phyloP scores from a whole-genome alignment of 805 yeast species.

The Candida khao-thaluensis region DNA sequence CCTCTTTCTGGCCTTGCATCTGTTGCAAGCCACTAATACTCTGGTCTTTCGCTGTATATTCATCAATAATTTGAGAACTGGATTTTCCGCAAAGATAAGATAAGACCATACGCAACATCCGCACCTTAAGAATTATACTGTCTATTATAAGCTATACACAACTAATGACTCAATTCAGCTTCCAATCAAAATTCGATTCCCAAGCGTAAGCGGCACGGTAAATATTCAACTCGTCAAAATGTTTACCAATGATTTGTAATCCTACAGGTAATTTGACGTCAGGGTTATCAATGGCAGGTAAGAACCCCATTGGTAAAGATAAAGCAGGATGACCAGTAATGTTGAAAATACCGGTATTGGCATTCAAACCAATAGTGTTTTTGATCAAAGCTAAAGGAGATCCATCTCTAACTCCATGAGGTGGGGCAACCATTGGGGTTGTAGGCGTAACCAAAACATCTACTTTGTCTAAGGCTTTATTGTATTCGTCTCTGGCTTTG shows the following conservation, averaged over 20 bases:
- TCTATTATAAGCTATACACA: neutral
- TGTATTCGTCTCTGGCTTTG: slow-evolving; percentile 14
- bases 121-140: too few relatives aligned
- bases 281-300: slow-evolving; percentile 14
- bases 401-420: slow-evolving; percentile 16
- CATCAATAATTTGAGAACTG: neutral
- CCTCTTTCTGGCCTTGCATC: slow-evolving; percentile 15
- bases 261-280: slow-evolving; percentile 15
- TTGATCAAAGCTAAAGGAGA: slow-evolving; percentile 15
- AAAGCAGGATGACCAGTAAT: slow-evolving; percentile 18
- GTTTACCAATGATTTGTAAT: slow-evolving; percentile 16
- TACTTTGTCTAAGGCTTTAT: slow-evolving; percentile 14
- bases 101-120: too few relatives aligned
- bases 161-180: neutral
- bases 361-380: slow-evolving; percentile 16
- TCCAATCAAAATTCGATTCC: slow-evolving; percentile 15
- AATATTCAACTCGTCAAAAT: slow-evolving; percentile 12
- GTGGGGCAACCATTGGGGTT: slow-evolving; percentile 16
- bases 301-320: slow-evolving; percentile 14
- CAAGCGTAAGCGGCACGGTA: slow-evolving; percentile 16
- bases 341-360: slow-evolving; percentile 16
- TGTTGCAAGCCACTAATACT: slow-evolving; percentile 10
- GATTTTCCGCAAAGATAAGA: neutral
- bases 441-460: slow-evolving; percentile 17
- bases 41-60: slow-evolving; percentile 2